Base-by-base conservation (phyloP, 2,329 filamentous ascomycete species). In the Chrysoporthe cubensis region DNA sequence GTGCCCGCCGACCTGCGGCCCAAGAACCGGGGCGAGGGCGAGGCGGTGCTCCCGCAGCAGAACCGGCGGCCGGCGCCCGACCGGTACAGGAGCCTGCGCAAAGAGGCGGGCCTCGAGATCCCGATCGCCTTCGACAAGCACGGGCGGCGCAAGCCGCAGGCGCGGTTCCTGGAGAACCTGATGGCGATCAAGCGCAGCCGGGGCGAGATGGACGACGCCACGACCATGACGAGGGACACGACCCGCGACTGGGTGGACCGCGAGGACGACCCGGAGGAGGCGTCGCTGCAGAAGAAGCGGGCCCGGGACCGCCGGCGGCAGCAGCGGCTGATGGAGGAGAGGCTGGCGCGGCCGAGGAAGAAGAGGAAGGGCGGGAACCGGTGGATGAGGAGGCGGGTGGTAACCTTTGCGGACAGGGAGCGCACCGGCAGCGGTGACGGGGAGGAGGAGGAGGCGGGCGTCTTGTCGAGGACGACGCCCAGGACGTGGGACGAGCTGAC, bases 201-300 rank as follows among this genome's bases (percentile, higher is more conserved):
- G 72, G 89, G 89, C 8, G 89, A 93, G 76, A 82, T 77, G 21
- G 91, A 93, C 74, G 79, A 86, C 18, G 88, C 92, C 37, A 91
- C 89, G 0, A 82, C 90, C 4, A 84, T 86, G 74, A 84, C 85
- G 6, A 75, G 78, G 37, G 80, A 76, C 58, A 76, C 75, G 14
- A 66, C 71, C 43, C 72, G 74, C 26, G 74, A 74, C 66, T 71
- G 72, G 54, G 68, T 83, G 50, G 81, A 80, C 43, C 74, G 76
- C 37, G 80, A 80, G 54, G 81, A 84, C 69, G 79, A 78, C 60
- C 73, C 77, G 59, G 79, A 80, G 44, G 78, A 81, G 11, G 79
- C 81, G 62, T 80, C 78, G 26, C 71, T 74, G 42, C 71, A 74
- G 54, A 72, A 73, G 59, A 76, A 75, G 68, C 66, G 73, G 43